Percentiles rank a stretch among this genome's conserved stretches.
Evolutionary conservation across 2,329 filamentous ascomycete species (phyloP).

Genomic region (Leptographium wingfieldii): DNA sequence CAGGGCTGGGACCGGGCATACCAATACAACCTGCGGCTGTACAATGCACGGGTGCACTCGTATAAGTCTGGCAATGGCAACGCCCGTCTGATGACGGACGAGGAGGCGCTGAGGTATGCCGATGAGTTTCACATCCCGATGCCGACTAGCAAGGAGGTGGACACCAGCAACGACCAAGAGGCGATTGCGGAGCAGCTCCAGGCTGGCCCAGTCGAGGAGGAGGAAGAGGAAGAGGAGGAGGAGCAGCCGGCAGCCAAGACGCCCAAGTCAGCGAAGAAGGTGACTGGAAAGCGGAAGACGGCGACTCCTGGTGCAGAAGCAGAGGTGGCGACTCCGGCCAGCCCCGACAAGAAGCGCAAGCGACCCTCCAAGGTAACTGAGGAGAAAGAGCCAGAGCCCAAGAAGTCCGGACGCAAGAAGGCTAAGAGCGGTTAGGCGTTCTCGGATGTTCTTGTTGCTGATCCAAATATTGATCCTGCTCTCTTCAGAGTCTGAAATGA

Average conservation of each 20-base stretch:
- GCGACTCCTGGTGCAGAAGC: constrained; percentile 32
- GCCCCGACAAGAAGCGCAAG: constrained; percentile 52
- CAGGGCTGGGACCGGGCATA: constrained; percentile 53
- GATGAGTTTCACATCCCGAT: constrained; percentile 43
- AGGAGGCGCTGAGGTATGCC: constrained; percentile 48
- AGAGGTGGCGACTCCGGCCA: constrained; percentile 29
- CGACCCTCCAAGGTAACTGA: constrained; percentile 43
- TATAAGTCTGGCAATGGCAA: constrained; percentile 48
- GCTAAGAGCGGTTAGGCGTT: constrained; percentile 26
- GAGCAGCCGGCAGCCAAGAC: constrained; percentile 38
- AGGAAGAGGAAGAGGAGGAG: constrained; percentile 29
- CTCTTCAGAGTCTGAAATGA: constrained; percentile 11
- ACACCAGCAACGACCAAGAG: constrained; percentile 36
- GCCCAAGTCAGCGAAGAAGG: constrained; percentile 39
- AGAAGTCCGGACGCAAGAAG: constrained; percentile 50
- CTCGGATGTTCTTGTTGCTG: constrained; percentile 15
- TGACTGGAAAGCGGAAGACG: constrained; percentile 44
- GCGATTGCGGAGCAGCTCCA: constrained; percentile 48
- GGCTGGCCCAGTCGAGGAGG: constrained; percentile 29
- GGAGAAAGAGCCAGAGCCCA: constrained; percentile 40
- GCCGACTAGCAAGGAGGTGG: constrained; percentile 34
- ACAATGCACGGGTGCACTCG: constrained; percentile 52
- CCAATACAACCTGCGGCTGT: constrained; percentile 53
- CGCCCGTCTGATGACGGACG: constrained; percentile 49
- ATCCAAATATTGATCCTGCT: constrained; percentile 19